Base-by-base conservation (phyloP, 2,329 filamentous ascomycete genomes). In the Scleromitrula shiraiana region DNA sequence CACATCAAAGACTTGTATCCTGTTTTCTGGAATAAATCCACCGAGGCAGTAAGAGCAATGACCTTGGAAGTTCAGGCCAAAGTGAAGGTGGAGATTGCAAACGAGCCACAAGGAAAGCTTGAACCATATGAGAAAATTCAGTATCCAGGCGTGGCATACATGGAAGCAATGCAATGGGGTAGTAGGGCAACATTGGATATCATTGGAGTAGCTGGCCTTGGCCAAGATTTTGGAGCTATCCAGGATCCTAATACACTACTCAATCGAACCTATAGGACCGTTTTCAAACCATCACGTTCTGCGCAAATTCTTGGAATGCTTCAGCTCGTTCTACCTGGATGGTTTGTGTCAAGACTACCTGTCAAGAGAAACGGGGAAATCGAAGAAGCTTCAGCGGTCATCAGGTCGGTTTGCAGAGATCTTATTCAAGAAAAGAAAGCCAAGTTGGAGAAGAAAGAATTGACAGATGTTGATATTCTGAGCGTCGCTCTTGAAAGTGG, bases 1-100 rank as follows among this genome's bases (percentile, higher is more conserved):
- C 86, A 94, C 59, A 73, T 95, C 63, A 94, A 93, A 62, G 77
- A 91, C 50, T 69, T 95, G 12, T 93, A 94, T 58, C 83, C 88
- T 0, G 69, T 85, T 5, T 95, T 96, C 65, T 95, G 88, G 88
- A 59, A 68, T 17, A 95, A 94, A 67, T 77, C 82, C 1, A 66
- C 75, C 7, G 82, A 91, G 62, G 76, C 83, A 57, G 79, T 82
- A 5, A 66, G 76, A 17, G 74, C 75, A 41, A 82, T 95, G 64
- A 74, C 71, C 1, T 64, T 67, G 7, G 65, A 73, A 22, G 62
- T 79, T n/a, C 49, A 68, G 56, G 61, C 65, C 54, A 64, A 49
- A 60, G 53, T 20, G 53, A 50, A 4, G 51, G 64, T 12, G 56
- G 75, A 83, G 51, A 69, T 83, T 14, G 22, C 42, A 26, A 45